A percentile compares a stretch with the other conserved stretches of the same genome.
phyloP scores from a whole-genome alignment of 31 red algal species.

The Asparagopsis taxiformis region DNA sequence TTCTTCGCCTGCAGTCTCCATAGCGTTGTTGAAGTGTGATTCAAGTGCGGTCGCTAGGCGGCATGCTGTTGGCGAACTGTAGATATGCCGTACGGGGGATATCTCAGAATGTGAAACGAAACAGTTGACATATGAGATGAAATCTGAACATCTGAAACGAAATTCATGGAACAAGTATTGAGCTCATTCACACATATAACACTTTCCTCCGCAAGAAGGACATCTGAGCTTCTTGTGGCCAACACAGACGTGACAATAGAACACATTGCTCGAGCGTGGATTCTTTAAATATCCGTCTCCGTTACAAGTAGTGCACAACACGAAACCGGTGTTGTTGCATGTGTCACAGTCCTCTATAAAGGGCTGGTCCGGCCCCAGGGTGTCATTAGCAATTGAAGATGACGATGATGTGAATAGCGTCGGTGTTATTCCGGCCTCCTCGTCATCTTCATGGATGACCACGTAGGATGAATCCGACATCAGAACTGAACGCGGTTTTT shows the following conservation, averaged over 20 bases:
- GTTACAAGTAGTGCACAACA: constrained; percentile 32
- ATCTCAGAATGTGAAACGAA: too few relatives aligned
- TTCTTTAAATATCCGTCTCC: constrained; percentile 29
- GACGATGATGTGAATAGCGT: too few relatives aligned
- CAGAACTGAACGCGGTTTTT: too few relatives aligned
- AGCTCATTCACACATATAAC: constrained; percentile 56
- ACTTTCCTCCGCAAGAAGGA: constrained; percentile 49
- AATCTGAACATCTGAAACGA: neutral
- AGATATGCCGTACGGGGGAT: too few relatives aligned
- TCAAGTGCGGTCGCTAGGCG: too few relatives aligned
- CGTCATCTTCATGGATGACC: too few relatives aligned
- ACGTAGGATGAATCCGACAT: too few relatives aligned
- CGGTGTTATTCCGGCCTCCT: too few relatives aligned
- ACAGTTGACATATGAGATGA: too few relatives aligned
- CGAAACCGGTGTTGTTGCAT: constrained; percentile 47
- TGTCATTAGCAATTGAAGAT: neutral
- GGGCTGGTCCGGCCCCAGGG: constrained; percentile 8
- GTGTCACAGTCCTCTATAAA: constrained; percentile 25
- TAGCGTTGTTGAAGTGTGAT: neutral
- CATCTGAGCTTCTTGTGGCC: constrained; percentile 51
- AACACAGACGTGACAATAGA: constrained; percentile 54
- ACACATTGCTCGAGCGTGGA: constrained; percentile 40
- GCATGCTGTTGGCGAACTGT: too few relatives aligned
- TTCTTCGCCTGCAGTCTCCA: constrained; percentile 62
- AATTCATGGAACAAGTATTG: neutral